Conservation (phyloP, 257 asterid species). For the Solanum piurae region DNA sequence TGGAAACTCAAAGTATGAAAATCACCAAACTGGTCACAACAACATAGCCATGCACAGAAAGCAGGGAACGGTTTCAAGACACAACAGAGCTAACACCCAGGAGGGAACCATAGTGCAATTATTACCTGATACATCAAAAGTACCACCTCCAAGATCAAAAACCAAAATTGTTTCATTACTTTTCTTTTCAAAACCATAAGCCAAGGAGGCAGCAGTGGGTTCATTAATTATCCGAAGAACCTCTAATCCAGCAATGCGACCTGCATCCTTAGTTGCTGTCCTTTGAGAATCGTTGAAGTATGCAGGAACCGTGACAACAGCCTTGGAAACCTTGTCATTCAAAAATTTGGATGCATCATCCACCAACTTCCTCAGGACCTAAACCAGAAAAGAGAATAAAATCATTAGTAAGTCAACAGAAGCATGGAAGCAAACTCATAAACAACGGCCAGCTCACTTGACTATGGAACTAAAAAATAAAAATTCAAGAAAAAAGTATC, state of each 20-base stretch:
- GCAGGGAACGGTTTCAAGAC: neutral
- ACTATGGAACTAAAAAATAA: neutral
- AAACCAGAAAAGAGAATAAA: neutral
- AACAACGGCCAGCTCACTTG: neutral
- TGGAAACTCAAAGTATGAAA: neutral
- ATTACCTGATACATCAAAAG: conserved; percentile 87
- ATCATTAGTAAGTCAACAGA: neutral
- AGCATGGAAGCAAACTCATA: neutral
- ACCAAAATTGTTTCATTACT: conserved; percentile 76
- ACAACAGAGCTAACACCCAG: neutral
- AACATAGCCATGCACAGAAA: neutral
- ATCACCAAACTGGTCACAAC: neutral
- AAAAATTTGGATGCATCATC: conserved; percentile 90
- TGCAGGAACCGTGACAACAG: conserved; percentile 93
- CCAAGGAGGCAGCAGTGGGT: conserved; percentile 90
- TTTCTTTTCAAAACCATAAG: conserved; percentile 88
- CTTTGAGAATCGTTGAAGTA: conserved; percentile 92
- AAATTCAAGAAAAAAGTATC: neutral
- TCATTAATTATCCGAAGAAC: conserved; percentile 84
- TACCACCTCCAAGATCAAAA: conserved; percentile 90
- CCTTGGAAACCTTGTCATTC: conserved; percentile 87
- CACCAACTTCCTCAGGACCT: conserved; percentile 93
- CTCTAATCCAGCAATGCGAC: conserved; percentile 87
- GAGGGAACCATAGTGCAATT: neutral
- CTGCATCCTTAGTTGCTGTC: conserved; percentile 92